These are phyloP conservation scores for Thalia dealbata DNA, from an alignment of 176 grass and related monocot genomes.

Conservation along the genomic window DNA sequence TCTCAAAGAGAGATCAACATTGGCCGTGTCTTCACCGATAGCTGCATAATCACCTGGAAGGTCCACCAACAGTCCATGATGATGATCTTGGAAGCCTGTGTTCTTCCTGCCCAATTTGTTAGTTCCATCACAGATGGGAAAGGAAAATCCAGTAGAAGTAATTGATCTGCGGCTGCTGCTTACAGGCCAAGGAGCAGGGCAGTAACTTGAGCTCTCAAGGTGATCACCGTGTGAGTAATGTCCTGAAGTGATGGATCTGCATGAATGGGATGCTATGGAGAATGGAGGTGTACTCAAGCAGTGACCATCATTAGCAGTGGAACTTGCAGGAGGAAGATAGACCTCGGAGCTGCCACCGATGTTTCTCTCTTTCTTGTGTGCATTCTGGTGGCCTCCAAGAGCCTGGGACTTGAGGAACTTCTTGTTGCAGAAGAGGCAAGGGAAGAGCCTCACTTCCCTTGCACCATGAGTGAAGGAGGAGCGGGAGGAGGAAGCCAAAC, in stretches of 20 bases:
- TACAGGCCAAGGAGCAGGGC: background rate
- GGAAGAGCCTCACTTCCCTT: conserved; percentile 58
- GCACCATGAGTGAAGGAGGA: background rate
- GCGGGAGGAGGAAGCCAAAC: background rate
- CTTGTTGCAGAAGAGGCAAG: conserved; percentile 96
- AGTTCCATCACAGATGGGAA: conserved; percentile 13
- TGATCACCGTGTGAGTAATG: conserved; percentile 12
- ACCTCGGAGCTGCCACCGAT: conserved; percentile 62
- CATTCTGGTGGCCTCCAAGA: conserved; percentile 88
- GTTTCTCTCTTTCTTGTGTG: conserved; percentile 89
- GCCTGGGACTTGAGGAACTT: conserved; percentile 97
- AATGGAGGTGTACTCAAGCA: conserved; percentile 1
- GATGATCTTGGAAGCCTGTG: background rate
- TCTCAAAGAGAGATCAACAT: conserved; percentile 44
- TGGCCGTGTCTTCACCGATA: conserved; percentile 4
- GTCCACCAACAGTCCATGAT: background rate
- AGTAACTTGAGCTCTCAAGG: background rate
- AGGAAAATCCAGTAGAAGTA: background rate
- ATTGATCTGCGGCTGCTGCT: background rate
- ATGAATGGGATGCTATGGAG: conserved; percentile 12
- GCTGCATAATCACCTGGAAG: background rate
- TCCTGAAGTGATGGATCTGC: no score
- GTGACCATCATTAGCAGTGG: background rate
- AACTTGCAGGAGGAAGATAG: conserved; percentile 7
- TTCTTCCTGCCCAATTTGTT: background rate